A percentile compares a stretch with the other conserved stretches of the same genome.
These are phyloP conservation scores for Peniophora sp. DNA, from an alignment of 1,284 basidiomycete genomes.

Conservation along the genomic window DNA sequence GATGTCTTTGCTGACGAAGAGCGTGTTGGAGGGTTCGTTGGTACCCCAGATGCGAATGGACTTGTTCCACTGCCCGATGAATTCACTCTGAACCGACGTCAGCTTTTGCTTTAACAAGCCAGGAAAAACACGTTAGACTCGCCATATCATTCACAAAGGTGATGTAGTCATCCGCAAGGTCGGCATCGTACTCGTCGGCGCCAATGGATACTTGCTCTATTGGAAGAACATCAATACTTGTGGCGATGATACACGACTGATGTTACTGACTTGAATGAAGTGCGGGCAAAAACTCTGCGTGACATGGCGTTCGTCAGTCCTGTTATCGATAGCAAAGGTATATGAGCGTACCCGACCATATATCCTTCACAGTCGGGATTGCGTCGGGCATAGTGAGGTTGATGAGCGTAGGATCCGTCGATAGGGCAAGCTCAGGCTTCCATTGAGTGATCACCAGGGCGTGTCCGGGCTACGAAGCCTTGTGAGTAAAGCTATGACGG, in stretches of 20 bases:
- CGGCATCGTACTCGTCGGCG: constrained; percentile 24
- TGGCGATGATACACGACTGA: not conserved
- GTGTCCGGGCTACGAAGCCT: constrained; percentile 21
- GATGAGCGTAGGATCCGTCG: constrained; percentile 20
- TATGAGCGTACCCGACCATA: constrained; percentile 16
- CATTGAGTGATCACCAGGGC: constrained; percentile 29
- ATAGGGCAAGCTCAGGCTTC: constrained; percentile 29
- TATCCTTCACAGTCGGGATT: constrained; percentile 20
- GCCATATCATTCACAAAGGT: constrained; percentile 26
- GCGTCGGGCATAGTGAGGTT: constrained; percentile 25
- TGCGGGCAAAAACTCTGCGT: constrained; percentile 25
- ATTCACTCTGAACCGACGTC: constrained; percentile 11
- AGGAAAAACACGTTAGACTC: not conserved
- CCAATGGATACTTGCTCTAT: constrained; percentile 23
- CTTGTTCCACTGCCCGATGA: constrained; percentile 18
- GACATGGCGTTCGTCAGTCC: constrained; percentile 5
- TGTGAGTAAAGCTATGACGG: no score
- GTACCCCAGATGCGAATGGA: constrained; percentile 26
- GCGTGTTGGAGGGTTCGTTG: constrained; percentile 21
- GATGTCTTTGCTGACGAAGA: constrained; percentile 20
- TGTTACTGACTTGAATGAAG: constrained; percentile 16
- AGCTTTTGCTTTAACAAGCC: not conserved
- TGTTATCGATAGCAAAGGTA: not conserved
- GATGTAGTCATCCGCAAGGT: constrained; percentile 25
- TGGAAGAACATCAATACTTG: no score